Base-by-base conservation (phyloP, 805 yeast genomes). In the Starmerella khaoyaiensis region DNA sequence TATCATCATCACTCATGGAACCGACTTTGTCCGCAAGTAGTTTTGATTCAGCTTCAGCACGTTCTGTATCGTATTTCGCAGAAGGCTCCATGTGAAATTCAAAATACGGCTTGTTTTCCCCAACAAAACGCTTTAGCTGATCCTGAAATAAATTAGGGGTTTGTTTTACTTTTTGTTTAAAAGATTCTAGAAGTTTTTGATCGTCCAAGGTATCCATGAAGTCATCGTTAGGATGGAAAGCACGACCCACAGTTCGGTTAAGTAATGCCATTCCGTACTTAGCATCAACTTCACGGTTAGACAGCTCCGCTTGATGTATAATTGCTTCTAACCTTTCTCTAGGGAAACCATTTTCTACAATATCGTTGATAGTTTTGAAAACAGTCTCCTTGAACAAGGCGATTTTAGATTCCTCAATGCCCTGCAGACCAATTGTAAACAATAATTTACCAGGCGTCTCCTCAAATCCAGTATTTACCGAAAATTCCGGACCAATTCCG, bases 381-480 rank as follows among this genome's bases (percentile, higher is more conserved):
- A 82, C 66, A 4, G 64, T 63, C 0, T 50, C 47, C 41, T 72
- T 72, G 32, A 86, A 65, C 3, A 48, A 53, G 1, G 55, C 55
- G 14, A 65, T 44, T n/a, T 69, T 65, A 16, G 65, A 69, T 30
- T 60, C 54, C 7, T 68, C 53, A 28, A 83, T 62, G 3, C 94
- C 94, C 53, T 79, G 87, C 14, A 81, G 63, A 4, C 98, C 98
- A 36, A 90, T 63, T 2, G 94, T 79, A 54, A 87, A 78, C 36
- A 84, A 64, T 41, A 80, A 72, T 29, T 72, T 68, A 0, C 81
- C 76, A 3, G 94, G 79, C 36, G 81, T 74, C 2, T 79, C 68
- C 41, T 87, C 96, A 37, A 82, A 63, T 1, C 98, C 98, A 0
- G 93, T 66, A 53, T 90, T 90, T 4, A 83, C 79, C 1, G 87